Base-by-base conservation (phyloP, 1,284 basidiomycete genomes). In the Moniliophthora roreri region DNA sequence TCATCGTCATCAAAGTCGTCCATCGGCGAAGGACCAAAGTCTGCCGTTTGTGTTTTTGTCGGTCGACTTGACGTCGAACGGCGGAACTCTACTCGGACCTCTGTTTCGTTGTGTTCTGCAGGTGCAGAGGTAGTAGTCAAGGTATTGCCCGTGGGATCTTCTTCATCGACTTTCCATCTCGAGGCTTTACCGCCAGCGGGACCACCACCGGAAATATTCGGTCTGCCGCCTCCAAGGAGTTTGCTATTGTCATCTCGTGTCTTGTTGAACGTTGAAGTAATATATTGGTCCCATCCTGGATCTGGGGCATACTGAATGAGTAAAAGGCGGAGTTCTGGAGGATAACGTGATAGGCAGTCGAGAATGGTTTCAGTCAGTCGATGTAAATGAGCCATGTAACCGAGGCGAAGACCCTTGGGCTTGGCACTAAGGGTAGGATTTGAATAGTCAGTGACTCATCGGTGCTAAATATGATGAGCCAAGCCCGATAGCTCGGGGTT, bases 331-430 rank as follows among this genome's bases (percentile, higher is more conserved):
- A 96, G 77, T 38, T 93, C 91, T 16, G 82, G 76, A 0, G 95
- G 93, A 71, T 93, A 95, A 44, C 91, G 85, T 44, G 94, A 88
- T 37, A 96, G 77, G 5, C 92, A 85, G 55, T 82, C 84, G 63
- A 95, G 85, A 11, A 95, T 88, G 63, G 95, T 93, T 67, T 95
- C 93, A 0, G 93, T 87, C 58, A 99, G 95, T 57, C 98, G 83
- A 10, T 91, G 91, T 40, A 99, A 82, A 67, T 99, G 95, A 0
- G 96, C 96, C 96, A 99, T 99, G 72, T 93, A 97, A 1, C 95
- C 95, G 39, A 95, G 70, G 16, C 94, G 85, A 26, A 91, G 84
- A 20, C 80, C 86, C 69, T 84, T 89, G 21, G 79, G 84, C 66
- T 82, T 85, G 46, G 75, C 68, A 61, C 80, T 91, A 63, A 5